A percentile compares a stretch with the other conserved stretches of the same genome.
phyloP scores from a whole-genome alignment of 78 protist genomes.

The Creolimax fragrantissima region DNA sequence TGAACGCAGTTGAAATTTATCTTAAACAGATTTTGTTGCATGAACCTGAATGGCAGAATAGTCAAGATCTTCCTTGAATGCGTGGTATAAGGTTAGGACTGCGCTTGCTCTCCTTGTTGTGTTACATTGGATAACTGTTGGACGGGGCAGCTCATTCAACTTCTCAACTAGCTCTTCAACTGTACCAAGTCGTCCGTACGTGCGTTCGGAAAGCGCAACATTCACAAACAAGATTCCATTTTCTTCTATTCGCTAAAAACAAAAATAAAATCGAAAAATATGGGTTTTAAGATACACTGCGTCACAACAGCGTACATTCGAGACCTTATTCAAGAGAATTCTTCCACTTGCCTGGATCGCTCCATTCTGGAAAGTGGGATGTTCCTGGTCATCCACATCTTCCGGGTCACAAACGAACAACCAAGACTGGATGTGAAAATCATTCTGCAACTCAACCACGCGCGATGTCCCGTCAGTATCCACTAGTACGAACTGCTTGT shows the following conservation, averaged over 20 bases:
- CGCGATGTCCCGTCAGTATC: neutral
- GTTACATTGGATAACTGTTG: neutral
- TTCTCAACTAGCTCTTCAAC: neutral
- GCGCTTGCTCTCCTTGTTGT: neutral
- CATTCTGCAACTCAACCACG: neutral
- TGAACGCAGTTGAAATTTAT: too few relatives aligned
- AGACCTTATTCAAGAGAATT: too few relatives aligned
- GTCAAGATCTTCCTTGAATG: neutral
- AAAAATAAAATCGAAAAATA: too few relatives aligned
- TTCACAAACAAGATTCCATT: neutral
- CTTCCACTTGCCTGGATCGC: neutral
- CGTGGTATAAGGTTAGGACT: neutral
- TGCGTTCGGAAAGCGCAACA: neutral
- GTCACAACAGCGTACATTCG: too few relatives aligned
- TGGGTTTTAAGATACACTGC: too few relatives aligned
- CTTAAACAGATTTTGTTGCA: too few relatives aligned
- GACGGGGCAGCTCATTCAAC: neutral
- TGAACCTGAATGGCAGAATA: neutral
- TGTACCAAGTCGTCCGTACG: neutral
- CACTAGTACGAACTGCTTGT: neutral
- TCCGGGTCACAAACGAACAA: neutral
- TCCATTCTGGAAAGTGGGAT: neutral
- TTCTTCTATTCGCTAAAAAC: too few relatives aligned
- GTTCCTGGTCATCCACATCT: neutral
- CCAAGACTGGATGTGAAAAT: neutral